A percentile compares a stretch with the other conserved stretches of the same genome.
These are phyloP conservation scores for Boletus tomentosulus DNA, from an alignment of 768 basidiomycete genomes.

Conservation along the genomic window DNA sequence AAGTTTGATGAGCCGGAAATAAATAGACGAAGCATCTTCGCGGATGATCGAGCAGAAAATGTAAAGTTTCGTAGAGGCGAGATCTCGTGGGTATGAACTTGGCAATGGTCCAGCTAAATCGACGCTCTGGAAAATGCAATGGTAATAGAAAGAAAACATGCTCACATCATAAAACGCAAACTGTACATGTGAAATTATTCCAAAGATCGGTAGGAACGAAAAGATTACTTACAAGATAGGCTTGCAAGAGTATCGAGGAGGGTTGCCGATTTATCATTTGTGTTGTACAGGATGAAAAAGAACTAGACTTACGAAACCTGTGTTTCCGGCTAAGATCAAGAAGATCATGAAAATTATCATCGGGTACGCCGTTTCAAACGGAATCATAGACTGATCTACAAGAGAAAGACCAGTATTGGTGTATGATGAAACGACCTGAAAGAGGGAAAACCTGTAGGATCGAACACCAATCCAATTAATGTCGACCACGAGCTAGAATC, in stretches of 20 bases:
- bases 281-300: neutral
- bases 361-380: slow-evolving; percentile 81
- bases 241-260: slow-evolving; percentile 34
- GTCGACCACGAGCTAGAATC: neutral
- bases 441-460: slow-evolving; percentile 67
- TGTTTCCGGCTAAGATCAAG: slow-evolving; percentile 88
- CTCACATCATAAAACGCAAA: slow-evolving; percentile 80
- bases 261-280: neutral
- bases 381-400: slow-evolving; percentile 87
- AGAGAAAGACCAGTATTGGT: slow-evolving; percentile 87
- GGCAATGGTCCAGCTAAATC: slow-evolving; percentile 64
- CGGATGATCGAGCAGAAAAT: slow-evolving; percentile 93
- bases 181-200: slow-evolving; percentile 33
- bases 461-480: neutral
- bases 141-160: neutral
- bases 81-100: slow-evolving; percentile 59
- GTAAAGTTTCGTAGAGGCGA: slow-evolving; percentile 70
- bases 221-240: slow-evolving; percentile 72
- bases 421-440: slow-evolving; percentile 83
- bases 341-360: slow-evolving; percentile 72
- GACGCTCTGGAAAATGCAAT: slow-evolving; percentile 1
- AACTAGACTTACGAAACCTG: slow-evolving; percentile 73
- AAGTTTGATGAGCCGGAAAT: slow-evolving; percentile 91
- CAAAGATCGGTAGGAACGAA: neutral
- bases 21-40: slow-evolving; percentile 88